Evolutionary conservation across 129 eudicot genomes (phyloP).

Genomic region (Silybum marianum): DNA sequence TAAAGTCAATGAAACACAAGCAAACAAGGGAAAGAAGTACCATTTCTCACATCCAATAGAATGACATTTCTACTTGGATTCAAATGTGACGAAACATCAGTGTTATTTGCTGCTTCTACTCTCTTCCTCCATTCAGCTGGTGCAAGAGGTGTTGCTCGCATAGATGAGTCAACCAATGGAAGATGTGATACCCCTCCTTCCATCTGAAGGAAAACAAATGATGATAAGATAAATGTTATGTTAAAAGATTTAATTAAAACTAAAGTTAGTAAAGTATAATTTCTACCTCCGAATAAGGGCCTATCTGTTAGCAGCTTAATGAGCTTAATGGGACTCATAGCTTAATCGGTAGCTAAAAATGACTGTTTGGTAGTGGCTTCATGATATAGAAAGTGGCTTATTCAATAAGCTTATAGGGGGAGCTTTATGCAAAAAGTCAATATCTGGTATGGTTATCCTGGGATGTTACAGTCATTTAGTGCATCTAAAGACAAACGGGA

Average conservation of each 20-base stretch:
- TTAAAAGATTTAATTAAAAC: not conserved
- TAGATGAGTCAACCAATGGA: constrained; percentile 77
- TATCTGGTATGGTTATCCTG: no score
- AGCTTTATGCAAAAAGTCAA: no score
- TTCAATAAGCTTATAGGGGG: no score
- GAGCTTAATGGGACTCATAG: no score
- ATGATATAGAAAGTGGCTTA: no score
- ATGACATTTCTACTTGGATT: constrained; percentile 37
- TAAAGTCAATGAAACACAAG: not conserved
- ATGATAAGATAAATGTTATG: not conserved
- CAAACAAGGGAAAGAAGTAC: constrained; percentile 44
- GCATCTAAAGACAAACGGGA: not conserved
- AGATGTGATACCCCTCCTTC: constrained; percentile 94
- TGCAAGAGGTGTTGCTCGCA: constrained; percentile 85
- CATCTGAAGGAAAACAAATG: constrained; percentile 46
- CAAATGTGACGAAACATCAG: constrained; percentile 29
- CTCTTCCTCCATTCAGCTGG: constrained; percentile 83
- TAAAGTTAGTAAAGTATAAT: not conserved
- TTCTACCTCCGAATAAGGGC: not conserved
- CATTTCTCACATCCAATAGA: constrained; percentile 96
- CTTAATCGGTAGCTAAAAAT: no score
- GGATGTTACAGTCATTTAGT: not conserved
- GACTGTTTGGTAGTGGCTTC: no score
- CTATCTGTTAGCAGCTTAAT: no score
- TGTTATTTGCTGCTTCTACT: constrained; percentile 47